These are phyloP conservation scores for Claviceps digitariae DNA, from an alignment of 2,329 filamentous ascomycete genomes.

Conservation along the genomic window DNA sequence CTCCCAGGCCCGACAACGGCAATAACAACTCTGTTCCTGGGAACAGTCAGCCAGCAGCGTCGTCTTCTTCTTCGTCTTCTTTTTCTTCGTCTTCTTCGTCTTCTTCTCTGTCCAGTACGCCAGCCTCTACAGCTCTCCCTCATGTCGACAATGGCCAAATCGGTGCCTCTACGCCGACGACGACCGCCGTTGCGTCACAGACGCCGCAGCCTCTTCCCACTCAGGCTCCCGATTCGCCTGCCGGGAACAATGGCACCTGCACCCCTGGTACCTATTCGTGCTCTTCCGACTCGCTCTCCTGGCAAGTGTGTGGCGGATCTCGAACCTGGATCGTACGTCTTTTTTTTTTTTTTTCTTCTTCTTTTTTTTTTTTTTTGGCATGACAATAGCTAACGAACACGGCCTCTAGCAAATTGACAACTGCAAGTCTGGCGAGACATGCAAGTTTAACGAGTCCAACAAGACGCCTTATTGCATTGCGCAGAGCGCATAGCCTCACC, in stretches of 20 bases:
- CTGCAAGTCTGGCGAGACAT: background rate
- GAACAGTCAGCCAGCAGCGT: background rate
- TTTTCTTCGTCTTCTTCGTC: no score
- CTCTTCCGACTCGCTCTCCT: background rate
- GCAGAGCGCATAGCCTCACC: background rate
- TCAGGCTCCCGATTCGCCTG: background rate
- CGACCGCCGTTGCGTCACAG: background rate
- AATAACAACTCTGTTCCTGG: background rate
- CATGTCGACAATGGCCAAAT: background rate
- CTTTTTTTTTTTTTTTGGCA: background rate
- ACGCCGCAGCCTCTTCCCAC: background rate
- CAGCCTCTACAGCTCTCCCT: background rate
- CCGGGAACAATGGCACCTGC: background rate
- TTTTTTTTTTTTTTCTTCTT: background rate
- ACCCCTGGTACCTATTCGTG: background rate
- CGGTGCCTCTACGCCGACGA: background rate
- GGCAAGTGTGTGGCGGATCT: constrained; percentile 1
- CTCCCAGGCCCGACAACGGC: background rate
- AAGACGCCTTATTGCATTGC: constrained; percentile 3
- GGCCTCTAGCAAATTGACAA: background rate
- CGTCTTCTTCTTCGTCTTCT: background rate
- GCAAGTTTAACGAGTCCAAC: background rate
- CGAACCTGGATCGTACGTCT: constrained; percentile 1
- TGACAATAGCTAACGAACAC: background rate
- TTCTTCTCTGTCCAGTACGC: background rate